These are phyloP conservation scores for Ambrosia trifida DNA, from an alignment of 129 eudicot species.

Conservation along the genomic window DNA sequence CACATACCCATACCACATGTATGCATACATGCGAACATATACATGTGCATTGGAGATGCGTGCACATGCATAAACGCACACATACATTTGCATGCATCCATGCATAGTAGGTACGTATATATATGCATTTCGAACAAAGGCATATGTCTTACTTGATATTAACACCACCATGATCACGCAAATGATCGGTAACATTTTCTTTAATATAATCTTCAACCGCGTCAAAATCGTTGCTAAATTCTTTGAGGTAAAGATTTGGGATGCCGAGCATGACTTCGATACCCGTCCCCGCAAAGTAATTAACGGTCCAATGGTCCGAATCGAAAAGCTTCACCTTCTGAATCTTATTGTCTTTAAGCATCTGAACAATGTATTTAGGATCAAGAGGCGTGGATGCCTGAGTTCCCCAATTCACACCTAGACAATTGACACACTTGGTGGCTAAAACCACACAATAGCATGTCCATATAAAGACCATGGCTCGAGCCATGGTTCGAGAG, in stretches of 20 bases:
- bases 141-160: constrained; percentile 40
- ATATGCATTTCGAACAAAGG: neutral
- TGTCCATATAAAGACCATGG: constrained; percentile 48
- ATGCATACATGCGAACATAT: neutral
- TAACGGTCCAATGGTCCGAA: constrained; percentile 40
- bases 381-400: constrained; percentile 41
- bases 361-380: constrained; percentile 36
- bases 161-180: constrained; percentile 37
- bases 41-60: neutral
- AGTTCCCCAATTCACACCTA: constrained; percentile 63
- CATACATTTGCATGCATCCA: neutral
- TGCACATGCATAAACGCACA: neutral
- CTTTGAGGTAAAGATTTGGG: constrained; percentile 39
- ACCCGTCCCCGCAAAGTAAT: constrained; percentile 46
- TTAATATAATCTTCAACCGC: constrained; percentile 43
- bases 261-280: constrained; percentile 53
- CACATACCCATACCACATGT: no score
- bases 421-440: constrained; percentile 6
- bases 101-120: neutral
- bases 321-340: constrained; percentile 59
- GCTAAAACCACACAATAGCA: constrained; percentile 23
- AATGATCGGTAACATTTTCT: constrained; percentile 40
- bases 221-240: constrained; percentile 26
- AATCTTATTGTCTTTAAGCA: constrained; percentile 54
- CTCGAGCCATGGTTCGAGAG: constrained; percentile 39